A percentile compares a stretch with the other conserved stretches of the same genome.
phyloP scores from a whole-genome alignment of 768 basidiomycete genomes.

The Daedalea quercina region DNA sequence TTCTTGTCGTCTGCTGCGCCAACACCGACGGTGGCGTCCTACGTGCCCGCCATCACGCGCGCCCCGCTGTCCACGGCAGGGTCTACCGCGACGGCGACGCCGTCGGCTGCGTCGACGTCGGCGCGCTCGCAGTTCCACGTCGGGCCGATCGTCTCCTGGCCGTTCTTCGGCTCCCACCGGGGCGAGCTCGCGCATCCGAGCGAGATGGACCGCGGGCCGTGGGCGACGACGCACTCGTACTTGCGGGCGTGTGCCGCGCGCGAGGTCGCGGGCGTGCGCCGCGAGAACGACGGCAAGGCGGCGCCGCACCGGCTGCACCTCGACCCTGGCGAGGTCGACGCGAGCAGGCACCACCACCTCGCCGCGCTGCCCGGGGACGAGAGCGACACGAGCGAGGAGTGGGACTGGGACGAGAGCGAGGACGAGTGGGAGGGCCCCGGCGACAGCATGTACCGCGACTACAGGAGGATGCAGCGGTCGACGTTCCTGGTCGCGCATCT shows the following conservation, averaged over 20 bases:
- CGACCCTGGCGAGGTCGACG: constrained; percentile 70
- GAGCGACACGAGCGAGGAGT: constrained; percentile 74
- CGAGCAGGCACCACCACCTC: constrained; percentile 64
- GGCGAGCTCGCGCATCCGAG: constrained; percentile 62
- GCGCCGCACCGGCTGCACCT: constrained; percentile 75
- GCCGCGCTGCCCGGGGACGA: constrained; percentile 64
- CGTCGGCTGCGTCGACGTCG: constrained; percentile 13
- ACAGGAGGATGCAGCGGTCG: constrained; percentile 71
- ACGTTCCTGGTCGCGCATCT: constrained; percentile 76
- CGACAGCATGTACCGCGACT: constrained; percentile 76
- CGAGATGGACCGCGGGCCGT: constrained; percentile 78
- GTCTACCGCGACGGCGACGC: neutral
- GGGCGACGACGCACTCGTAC: constrained; percentile 55
- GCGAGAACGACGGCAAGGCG: constrained; percentile 71
- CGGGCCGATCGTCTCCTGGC: constrained; percentile 85
- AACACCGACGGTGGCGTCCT: constrained; percentile 21
- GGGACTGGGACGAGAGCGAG: constrained; percentile 74
- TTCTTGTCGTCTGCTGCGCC: constrained; percentile 12
- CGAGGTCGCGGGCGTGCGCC: constrained; percentile 67
- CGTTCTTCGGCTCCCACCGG: constrained; percentile 81
- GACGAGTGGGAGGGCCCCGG: constrained; percentile 76
- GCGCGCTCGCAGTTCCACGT: constrained; percentile 42
- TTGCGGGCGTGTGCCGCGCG: constrained; percentile 59
- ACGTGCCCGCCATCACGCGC: neutral
- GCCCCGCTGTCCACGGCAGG: neutral